Percentiles rank a stretch among this genome's conserved stretches.
Conservation (phyloP, 768 basidiomycete species). For the Tubosaeta sp. region DNA sequence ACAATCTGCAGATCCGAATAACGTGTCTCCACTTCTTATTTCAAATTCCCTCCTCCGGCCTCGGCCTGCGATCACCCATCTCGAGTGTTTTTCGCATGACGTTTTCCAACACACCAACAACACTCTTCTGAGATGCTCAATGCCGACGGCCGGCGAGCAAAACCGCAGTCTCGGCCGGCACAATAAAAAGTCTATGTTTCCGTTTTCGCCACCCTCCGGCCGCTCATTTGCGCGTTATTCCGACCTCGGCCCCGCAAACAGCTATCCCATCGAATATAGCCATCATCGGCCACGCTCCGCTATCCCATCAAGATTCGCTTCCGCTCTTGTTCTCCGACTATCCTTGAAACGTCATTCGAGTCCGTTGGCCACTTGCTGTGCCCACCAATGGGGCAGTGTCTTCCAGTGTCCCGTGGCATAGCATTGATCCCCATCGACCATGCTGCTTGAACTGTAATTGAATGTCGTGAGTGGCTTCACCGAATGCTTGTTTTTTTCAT, state of each 20-base stretch:
- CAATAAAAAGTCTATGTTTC: slow-evolving; percentile 20
- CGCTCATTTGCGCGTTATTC: slow-evolving; percentile 1
- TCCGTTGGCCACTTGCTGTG: background rate
- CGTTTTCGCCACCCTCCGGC: slow-evolving; percentile 3
- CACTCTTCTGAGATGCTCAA: background rate
- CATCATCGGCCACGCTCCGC: slow-evolving; percentile 3
- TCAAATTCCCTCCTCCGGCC: slow-evolving; percentile 18
- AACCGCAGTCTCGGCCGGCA: slow-evolving; percentile 7
- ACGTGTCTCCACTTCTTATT: slow-evolving; percentile 31
- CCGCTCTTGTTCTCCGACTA: slow-evolving; percentile 8
- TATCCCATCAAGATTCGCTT: slow-evolving; percentile 14
- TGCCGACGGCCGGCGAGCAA: background rate
- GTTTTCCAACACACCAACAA: background rate
- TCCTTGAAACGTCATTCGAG: slow-evolving; percentile 11
- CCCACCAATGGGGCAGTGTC: background rate
- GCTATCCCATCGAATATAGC: background rate
- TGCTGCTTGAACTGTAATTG: background rate
- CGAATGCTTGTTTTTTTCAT: background rate
- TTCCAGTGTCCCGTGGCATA: background rate
- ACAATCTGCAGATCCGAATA: slow-evolving; percentile 33
- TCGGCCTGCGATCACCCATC: slow-evolving; percentile 12
- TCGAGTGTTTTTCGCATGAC: background rate
- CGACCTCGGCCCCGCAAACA: slow-evolving; percentile 25
- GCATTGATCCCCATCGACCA: background rate
- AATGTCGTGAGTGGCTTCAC: background rate